phyloP scores from a whole-genome alignment of 768 basidiomycete species.

The Amanita molliuscula region DNA sequence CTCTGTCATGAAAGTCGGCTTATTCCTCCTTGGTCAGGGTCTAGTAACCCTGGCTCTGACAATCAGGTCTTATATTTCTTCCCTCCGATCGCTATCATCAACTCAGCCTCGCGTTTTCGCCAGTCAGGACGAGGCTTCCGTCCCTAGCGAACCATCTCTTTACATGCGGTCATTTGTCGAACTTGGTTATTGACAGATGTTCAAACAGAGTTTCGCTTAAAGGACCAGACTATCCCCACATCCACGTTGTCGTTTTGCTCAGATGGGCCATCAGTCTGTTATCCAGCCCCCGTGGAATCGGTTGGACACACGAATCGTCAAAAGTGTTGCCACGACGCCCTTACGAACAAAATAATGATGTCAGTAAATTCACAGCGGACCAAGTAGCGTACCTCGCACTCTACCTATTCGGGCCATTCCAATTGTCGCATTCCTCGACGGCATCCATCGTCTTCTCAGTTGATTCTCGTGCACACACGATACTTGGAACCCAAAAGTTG shows the following conservation, averaged over 20 bases:
- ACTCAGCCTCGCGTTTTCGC: background rate
- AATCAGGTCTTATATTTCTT: background rate
- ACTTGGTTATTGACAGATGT: slow-evolving; percentile 14
- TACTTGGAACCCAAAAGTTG: slow-evolving; percentile 25
- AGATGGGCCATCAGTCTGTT: slow-evolving; percentile 16
- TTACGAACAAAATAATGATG: slow-evolving; percentile 6
- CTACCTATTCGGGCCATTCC: slow-evolving; percentile 7
- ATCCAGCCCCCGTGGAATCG: slow-evolving; percentile 17
- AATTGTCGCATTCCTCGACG: slow-evolving; percentile 7
- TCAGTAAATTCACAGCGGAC: slow-evolving; percentile 12
- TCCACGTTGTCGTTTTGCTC: slow-evolving; percentile 11
- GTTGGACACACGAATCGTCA: slow-evolving; percentile 18
- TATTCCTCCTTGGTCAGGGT: background rate
- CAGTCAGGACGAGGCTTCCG: background rate
- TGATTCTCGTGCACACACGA: slow-evolving; percentile 14
- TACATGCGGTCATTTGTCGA: background rate
- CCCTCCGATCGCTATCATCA: background rate
- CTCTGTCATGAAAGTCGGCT: background rate
- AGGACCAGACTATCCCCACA: slow-evolving; percentile 10
- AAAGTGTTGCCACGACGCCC: slow-evolving; percentile 10
- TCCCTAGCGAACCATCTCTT: background rate
- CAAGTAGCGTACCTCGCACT: slow-evolving; percentile 9
- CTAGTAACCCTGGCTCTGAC: background rate
- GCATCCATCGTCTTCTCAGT: slow-evolving; percentile 10
- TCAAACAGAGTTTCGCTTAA: slow-evolving; percentile 14